These are phyloP conservation scores for Trichophyton equinum DNA, from an alignment of 2,329 filamentous ascomycete genomes.

Conservation along the genomic window DNA sequence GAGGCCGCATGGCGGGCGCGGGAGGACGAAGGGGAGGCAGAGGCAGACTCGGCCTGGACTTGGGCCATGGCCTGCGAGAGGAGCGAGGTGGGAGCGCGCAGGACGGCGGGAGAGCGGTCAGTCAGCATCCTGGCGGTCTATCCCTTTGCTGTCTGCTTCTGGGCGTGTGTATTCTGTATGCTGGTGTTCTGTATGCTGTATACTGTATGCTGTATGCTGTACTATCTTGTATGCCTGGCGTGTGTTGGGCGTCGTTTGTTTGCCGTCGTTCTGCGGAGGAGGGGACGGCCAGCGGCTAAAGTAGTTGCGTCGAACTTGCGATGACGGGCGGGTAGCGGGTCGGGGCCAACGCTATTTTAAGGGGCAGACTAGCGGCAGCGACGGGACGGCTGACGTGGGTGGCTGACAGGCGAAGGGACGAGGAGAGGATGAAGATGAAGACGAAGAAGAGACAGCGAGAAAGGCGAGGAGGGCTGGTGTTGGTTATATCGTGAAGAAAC, in stretches of 20 bases:
- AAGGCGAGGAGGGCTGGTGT: background rate
- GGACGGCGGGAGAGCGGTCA: background rate
- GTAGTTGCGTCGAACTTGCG: background rate
- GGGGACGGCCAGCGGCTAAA: background rate
- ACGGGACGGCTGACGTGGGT: background rate
- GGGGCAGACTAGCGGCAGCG: background rate
- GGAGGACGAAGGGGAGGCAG: slow-evolving; percentile 8
- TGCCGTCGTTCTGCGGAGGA: background rate
- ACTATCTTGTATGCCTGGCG: background rate
- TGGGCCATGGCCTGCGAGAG: slow-evolving; percentile 4
- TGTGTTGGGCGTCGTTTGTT: no score
- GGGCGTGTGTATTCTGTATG: background rate
- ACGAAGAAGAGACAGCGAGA: background rate
- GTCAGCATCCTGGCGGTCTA: slow-evolving; percentile 1
- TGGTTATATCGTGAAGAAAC: background rate
- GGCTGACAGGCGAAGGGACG: background rate
- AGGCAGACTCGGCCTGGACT: slow-evolving; percentile 1
- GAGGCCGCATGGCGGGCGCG: slow-evolving; percentile 7
- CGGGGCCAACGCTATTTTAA: background rate
- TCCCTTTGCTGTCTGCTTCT: background rate
- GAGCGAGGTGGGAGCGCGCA: background rate
- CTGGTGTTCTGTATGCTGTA: background rate
- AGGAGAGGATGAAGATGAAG: background rate
- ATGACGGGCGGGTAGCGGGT: background rate
- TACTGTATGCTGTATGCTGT: background rate